A percentile compares a stretch with the other conserved stretches of the same genome.
Evolutionary conservation across 805 yeast species (phyloP).

Genomic region (Cephaloascus albidus): DNA sequence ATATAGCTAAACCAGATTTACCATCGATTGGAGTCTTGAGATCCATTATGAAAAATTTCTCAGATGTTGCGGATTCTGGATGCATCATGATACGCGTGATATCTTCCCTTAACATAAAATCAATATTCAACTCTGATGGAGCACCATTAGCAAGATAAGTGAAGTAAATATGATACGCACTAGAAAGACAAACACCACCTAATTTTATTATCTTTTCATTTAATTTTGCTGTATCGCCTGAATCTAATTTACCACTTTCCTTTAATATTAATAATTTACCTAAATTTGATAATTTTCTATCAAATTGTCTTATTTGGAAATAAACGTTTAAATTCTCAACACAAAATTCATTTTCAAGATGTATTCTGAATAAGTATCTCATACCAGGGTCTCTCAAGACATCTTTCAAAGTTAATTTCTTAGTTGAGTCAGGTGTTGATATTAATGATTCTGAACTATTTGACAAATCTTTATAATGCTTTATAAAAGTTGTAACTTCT

Average conservation of each 20-base stretch:
- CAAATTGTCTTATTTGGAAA: slow-evolving; percentile 44
- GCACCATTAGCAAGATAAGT: slow-evolving; percentile 59
- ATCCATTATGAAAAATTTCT: not conserved
- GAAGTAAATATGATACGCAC: slow-evolving; percentile 56
- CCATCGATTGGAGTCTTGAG: slow-evolving; percentile 6
- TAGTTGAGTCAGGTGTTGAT: not conserved
- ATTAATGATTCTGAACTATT: not conserved
- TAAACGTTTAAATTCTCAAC: slow-evolving; percentile 72
- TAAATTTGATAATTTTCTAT: slow-evolving; percentile 33
- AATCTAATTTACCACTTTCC: not conserved
- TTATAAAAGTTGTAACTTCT: not conserved
- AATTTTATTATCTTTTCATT: slow-evolving; percentile 11
- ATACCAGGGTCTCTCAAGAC: slow-evolving; percentile 69
- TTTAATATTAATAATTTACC: slow-evolving; percentile 21
- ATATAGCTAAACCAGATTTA: not conserved
- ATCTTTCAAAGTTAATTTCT: slow-evolving; percentile 18
- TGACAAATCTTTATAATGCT: not conserved
- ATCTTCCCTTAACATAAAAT: slow-evolving; percentile 36
- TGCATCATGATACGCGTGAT: slow-evolving; percentile 30
- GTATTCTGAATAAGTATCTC: slow-evolving; percentile 56
- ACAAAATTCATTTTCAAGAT: slow-evolving; percentile 55
- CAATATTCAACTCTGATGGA: slow-evolving; percentile 63
- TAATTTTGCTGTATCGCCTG: not conserved
- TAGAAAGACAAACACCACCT: slow-evolving; percentile 47
- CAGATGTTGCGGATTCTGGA: slow-evolving; percentile 20